phyloP scores from a whole-genome alignment of 257 asterid species.

The Cordia subcordata region DNA sequence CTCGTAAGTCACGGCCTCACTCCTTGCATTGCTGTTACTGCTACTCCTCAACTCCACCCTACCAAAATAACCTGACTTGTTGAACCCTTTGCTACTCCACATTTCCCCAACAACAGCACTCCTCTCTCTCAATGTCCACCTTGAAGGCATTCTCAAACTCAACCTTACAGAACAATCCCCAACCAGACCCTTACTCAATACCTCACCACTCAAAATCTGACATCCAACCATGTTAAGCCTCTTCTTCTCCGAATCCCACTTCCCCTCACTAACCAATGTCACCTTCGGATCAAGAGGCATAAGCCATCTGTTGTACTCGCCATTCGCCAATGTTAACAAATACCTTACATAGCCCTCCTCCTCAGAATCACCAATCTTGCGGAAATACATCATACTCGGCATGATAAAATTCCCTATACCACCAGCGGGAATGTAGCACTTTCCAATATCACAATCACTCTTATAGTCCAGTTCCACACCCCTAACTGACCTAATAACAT shows the following conservation, averaged over 20 bases:
- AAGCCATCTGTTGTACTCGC: slow-evolving; percentile 20
- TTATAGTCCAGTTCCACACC: slow-evolving; percentile 42
- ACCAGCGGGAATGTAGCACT: slow-evolving; percentile 52
- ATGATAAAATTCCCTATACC: slow-evolving; percentile 25
- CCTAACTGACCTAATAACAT: slow-evolving; percentile 31
- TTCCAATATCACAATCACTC: slow-evolving; percentile 49
- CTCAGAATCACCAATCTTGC: slow-evolving; percentile 38
- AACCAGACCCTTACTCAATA: slow-evolving; percentile 24
- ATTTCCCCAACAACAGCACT: slow-evolving; percentile 62
- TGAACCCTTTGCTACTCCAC: slow-evolving; percentile 61
- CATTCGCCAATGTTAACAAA: slow-evolving; percentile 51
- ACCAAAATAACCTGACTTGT: slow-evolving; percentile 59
- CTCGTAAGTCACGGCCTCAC: slow-evolving; percentile 42
- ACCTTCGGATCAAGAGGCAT: slow-evolving; percentile 46
- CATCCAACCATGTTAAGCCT: slow-evolving; percentile 85
- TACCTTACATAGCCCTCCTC: slow-evolving; percentile 57
- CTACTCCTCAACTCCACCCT: slow-evolving; percentile 39
- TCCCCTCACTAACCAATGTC: slow-evolving; percentile 74
- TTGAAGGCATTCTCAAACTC: slow-evolving; percentile 64
- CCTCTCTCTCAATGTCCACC: slow-evolving; percentile 67
- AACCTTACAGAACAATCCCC: slow-evolving; percentile 71
- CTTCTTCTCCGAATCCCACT: slow-evolving; percentile 57
- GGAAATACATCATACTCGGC: slow-evolving; percentile 42
- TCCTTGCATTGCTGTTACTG: slow-evolving; percentile 24
- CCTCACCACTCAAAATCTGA: slow-evolving; percentile 47